Percentiles rank a stretch among this genome's conserved stretches.
Evolutionary conservation across 495 filamentous ascomycete species (phyloP).

Genomic region (Melanomma pulvis-pyrius): DNA sequence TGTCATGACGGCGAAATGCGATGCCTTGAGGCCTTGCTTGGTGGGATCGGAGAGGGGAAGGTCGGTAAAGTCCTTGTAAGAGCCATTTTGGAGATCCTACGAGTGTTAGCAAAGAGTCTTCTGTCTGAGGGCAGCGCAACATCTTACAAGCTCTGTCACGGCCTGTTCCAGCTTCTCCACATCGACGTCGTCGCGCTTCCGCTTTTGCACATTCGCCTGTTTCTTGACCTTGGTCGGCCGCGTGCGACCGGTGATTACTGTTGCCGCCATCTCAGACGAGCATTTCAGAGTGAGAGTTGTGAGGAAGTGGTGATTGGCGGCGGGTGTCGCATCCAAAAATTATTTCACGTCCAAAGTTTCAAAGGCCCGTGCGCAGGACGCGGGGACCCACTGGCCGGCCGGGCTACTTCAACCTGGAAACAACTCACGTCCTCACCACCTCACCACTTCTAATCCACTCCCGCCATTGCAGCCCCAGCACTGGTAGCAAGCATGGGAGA

Average conservation of each 20-base stretch:
- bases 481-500: not conserved
- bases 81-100: slow-evolving; percentile 34
- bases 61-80: slow-evolving; percentile 65
- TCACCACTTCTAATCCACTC: not conserved
- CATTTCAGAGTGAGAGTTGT: not conserved
- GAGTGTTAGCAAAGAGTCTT: slow-evolving; percentile 33
- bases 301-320: not conserved
- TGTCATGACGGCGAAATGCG: slow-evolving; percentile 86
- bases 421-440: not conserved
- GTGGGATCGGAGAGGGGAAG: slow-evolving; percentile 89
- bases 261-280: slow-evolving; percentile 30
- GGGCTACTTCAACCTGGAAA: not conserved
- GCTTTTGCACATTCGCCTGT: slow-evolving; percentile 56
- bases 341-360: slow-evolving; percentile 8
- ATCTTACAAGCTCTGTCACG: slow-evolving; percentile 52
- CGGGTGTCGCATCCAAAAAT: slow-evolving; percentile 3
- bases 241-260: slow-evolving; percentile 39
- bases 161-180: slow-evolving; percentile 57
- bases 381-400: slow-evolving; percentile 4
- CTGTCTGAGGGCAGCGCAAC: not conserved
- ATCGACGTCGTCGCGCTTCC: slow-evolving; percentile 65
- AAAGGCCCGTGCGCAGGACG: slow-evolving; percentile 16
- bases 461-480: not conserved
- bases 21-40: slow-evolving; percentile 73
- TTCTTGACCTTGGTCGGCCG: slow-evolving; percentile 48